These are phyloP conservation scores for Aureobasidium sp. DNA, from an alignment of 2,329 filamentous ascomycete species.

Conservation along the genomic window DNA sequence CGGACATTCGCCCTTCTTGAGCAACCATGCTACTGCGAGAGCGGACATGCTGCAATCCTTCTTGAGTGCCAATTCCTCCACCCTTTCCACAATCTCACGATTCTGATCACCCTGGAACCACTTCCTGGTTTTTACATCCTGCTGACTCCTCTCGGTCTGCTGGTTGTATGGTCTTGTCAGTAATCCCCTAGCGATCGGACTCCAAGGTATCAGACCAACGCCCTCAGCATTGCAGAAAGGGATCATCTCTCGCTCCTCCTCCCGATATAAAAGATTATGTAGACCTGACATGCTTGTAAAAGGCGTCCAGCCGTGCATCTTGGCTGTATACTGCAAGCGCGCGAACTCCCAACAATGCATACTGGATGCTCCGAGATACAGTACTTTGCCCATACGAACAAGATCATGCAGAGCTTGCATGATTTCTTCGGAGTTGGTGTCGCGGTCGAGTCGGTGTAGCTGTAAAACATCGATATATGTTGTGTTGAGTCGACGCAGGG, in stretches of 20 bases:
- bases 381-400: constrained; percentile 25
- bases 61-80: too few species aligned
- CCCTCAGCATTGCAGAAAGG: background rate
- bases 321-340: background rate
- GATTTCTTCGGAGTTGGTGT: constrained; percentile 51
- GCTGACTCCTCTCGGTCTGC: too few species aligned
- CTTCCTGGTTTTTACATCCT: too few species aligned
- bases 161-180: too few species aligned
- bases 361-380: background rate
- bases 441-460: constrained; percentile 53
- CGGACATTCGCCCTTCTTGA: too few species aligned
- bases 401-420: constrained; percentile 52
- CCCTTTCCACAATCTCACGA: too few species aligned
- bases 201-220: background rate
- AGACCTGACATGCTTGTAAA: background rate
- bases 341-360: background rate
- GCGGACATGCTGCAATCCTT: too few species aligned
- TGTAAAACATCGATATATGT: constrained; percentile 58
- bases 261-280: background rate
- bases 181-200: too few species aligned
- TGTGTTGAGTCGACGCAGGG: constrained; percentile 44
- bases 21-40: too few species aligned
- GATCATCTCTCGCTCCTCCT: background rate
- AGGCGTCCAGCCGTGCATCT: background rate
- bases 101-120: too few species aligned